Evolutionary conservation across 257 asterid species (phyloP).

Genomic region (Solanum bulbocastanum): DNA sequence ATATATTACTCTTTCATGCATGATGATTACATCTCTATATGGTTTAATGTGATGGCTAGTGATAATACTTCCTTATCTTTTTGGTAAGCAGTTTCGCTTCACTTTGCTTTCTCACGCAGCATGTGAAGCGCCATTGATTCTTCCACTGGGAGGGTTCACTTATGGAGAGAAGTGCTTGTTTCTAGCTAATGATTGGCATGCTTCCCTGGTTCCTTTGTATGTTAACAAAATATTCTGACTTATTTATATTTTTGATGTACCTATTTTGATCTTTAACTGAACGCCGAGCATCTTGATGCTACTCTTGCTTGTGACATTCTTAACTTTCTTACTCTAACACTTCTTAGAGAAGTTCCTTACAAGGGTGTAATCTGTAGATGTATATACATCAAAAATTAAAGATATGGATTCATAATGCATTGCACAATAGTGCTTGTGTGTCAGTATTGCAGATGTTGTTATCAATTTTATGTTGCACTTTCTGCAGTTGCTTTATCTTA

Average conservation of each 20-base stretch:
- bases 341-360: neutral
- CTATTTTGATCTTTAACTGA: neutral
- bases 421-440: neutral
- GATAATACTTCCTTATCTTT: constrained; percentile 12
- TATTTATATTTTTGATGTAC: neutral
- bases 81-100: constrained; percentile 76
- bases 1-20: neutral
- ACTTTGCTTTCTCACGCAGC: constrained; percentile 95
- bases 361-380: neutral
- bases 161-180: constrained; percentile 89
- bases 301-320: neutral
- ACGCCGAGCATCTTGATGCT: neutral
- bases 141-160: constrained; percentile 85
- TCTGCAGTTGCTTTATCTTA: neutral
- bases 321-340: neutral
- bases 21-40: neutral
- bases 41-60: neutral
- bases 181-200: constrained; percentile 98
- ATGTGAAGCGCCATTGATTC: constrained; percentile 95
- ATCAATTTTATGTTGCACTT: neutral
- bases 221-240: constrained; percentile 16
- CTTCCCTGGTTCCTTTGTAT: constrained; percentile 94
- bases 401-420: neutral
- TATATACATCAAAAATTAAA: neutral
- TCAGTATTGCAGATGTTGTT: neutral